Evolutionary conservation across 805 yeast genomes (phyloP).

Genomic region (Grigorovia transvaalensis): DNA sequence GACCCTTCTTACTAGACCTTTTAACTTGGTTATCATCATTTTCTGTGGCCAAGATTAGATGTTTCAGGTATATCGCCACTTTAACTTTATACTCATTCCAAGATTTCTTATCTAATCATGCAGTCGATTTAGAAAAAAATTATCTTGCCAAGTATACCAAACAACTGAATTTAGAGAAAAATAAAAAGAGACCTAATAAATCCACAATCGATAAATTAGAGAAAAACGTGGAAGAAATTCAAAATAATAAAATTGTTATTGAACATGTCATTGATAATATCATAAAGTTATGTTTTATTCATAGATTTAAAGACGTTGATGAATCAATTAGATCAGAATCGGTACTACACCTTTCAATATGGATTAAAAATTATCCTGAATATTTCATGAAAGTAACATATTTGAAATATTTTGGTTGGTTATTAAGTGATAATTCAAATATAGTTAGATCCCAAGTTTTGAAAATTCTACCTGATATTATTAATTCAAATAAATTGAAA

Average conservation of each 20-base stretch:
- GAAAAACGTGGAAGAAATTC: slow-evolving; percentile 32
- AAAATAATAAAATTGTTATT: slow-evolving; percentile 41
- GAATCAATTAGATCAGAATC: slow-evolving; percentile 63
- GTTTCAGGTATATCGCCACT: slow-evolving; percentile 62
- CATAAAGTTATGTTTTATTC: slow-evolving; percentile 55
- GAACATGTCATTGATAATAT: slow-evolving; percentile 55
- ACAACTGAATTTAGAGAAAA: slow-evolving; percentile 30
- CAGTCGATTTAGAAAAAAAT: slow-evolving; percentile 29
- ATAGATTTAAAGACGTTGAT: slow-evolving; percentile 74
- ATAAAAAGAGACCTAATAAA: slow-evolving; percentile 30
- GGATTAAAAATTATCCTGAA: slow-evolving; percentile 68
- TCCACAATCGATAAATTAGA: slow-evolving; percentile 40
- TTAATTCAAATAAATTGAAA: slow-evolving; percentile 23
- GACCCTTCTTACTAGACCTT: slow-evolving; percentile 35
- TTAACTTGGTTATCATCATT: slow-evolving; percentile 69
- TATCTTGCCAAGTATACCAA: slow-evolving; percentile 31
- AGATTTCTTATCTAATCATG: slow-evolving; percentile 45
- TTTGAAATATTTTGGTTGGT: slow-evolving; percentile 75
- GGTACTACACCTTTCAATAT: slow-evolving; percentile 47
- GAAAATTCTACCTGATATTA: slow-evolving; percentile 37
- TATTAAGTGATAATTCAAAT: slow-evolving; percentile 59
- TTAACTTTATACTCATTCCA: slow-evolving; percentile 48
- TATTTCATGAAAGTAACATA: slow-evolving; percentile 58
- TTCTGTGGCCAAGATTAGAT: slow-evolving; percentile 57
- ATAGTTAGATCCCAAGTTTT: slow-evolving; percentile 57